Conservation (phyloP, 106 monocot genomes). For the Acorus gramineus region DNA sequence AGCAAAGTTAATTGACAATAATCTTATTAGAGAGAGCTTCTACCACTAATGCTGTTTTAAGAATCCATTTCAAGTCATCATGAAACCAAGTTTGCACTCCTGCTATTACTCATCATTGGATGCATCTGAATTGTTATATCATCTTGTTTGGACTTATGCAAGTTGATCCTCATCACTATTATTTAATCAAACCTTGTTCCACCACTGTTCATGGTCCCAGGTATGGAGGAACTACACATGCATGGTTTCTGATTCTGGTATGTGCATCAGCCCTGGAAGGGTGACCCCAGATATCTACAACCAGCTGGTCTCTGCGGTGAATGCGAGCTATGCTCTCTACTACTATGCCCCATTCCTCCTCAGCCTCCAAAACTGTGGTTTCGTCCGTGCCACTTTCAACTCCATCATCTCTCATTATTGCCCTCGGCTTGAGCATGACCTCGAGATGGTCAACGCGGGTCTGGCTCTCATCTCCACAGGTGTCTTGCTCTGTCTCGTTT, state of each 20-base stretch:
- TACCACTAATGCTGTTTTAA: too few relatives aligned
- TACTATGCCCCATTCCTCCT: conserved; percentile 55
- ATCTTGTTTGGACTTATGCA: too few relatives aligned
- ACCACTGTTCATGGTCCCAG: conserved; percentile 18
- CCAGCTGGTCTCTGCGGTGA: conserved; percentile 43
- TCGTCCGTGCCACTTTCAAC: conserved; percentile 52
- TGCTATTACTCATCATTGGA: too few relatives aligned
- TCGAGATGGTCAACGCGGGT: conserved; percentile 37
- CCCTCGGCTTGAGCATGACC: conserved; percentile 33
- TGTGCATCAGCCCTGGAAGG: conserved; percentile 33
- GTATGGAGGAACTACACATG: conserved; percentile 64
- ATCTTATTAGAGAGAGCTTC: too few relatives aligned
- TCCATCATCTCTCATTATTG: conserved; percentile 34
- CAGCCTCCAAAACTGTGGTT: conserved; percentile 56
- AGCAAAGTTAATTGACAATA: too few relatives aligned
- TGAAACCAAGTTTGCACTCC: too few relatives aligned
- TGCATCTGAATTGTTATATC: too few relatives aligned
- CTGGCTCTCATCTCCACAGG: conserved; percentile 43
- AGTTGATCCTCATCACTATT: not conserved
- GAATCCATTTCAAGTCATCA: too few relatives aligned
- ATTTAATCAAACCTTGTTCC: not conserved
- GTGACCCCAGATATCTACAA: conserved; percentile 46
- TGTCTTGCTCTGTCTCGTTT: conserved; percentile 46
- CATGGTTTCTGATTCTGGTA: conserved; percentile 29
- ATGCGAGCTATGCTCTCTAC: conserved; percentile 64